Evolutionary conservation across 106 monocot genomes (phyloP).

Genomic region (Platanthera guangdongensis): DNA sequence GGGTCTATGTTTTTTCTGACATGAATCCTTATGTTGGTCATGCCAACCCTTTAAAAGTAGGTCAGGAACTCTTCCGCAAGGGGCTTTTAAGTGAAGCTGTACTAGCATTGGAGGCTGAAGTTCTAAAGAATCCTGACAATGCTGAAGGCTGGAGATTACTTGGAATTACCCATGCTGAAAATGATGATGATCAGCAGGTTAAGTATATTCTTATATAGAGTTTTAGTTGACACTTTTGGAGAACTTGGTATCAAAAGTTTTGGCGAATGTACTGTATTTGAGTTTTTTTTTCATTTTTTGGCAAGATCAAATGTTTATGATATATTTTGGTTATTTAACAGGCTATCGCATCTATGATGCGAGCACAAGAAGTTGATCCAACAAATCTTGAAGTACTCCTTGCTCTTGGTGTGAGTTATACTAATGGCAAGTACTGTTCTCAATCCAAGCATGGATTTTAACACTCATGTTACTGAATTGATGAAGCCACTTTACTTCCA

Average conservation of each 20-base stretch:
- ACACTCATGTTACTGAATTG: neutral
- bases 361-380: constrained; percentile 89
- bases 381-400: constrained; percentile 91
- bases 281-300: neutral
- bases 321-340: constrained; percentile 18
- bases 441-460: neutral
- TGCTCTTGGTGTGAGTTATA: constrained; percentile 98
- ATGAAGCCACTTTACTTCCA: neutral
- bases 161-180: constrained; percentile 98
- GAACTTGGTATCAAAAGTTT: neutral
- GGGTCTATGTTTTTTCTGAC: constrained; percentile 86
- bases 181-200: constrained; percentile 99
- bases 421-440: constrained; percentile 57
- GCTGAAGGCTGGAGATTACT: constrained; percentile 95
- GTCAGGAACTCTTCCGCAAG: constrained; percentile 95
- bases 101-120: constrained; percentile 98
- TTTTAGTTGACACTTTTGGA: neutral
- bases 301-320: neutral
- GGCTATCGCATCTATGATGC: constrained; percentile 98
- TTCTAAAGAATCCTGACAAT: constrained; percentile 91
- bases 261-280: neutral
- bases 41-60: constrained; percentile 88
- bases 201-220: neutral
- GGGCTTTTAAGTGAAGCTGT: constrained; percentile 99
- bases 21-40: constrained; percentile 98